Evolutionary conservation across 352 stramenopile species (phyloP).

Genomic region (Phytophthora cactorum): DNA sequence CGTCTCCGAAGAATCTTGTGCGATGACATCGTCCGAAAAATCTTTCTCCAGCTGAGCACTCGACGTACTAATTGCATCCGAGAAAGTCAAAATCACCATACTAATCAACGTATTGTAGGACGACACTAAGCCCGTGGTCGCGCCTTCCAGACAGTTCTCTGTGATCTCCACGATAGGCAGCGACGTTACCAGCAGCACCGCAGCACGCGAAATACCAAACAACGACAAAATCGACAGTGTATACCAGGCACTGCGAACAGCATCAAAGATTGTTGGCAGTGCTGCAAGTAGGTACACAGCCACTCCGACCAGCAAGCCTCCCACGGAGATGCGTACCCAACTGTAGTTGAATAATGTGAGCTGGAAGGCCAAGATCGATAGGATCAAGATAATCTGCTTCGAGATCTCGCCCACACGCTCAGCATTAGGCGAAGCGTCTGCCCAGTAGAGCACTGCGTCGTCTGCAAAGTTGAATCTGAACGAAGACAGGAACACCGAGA

Average conservation of each 20-base stretch:
- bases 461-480: slow-evolving; percentile 74
- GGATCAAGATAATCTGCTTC: slow-evolving; percentile 50
- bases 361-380: slow-evolving; percentile 59
- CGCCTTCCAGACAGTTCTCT: slow-evolving; percentile 74
- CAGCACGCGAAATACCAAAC: slow-evolving; percentile 43
- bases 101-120: slow-evolving; percentile 70
- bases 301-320: slow-evolving; percentile 50
- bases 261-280: slow-evolving; percentile 59
- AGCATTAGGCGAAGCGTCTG: slow-evolving; percentile 43
- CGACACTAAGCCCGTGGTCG: slow-evolving; percentile 64
- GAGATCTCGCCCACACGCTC: slow-evolving; percentile 53
- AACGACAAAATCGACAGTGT: slow-evolving; percentile 52
- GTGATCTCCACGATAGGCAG: slow-evolving; percentile 79
- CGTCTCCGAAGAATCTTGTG: slow-evolving; percentile 37
- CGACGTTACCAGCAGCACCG: slow-evolving; percentile 56
- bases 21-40: slow-evolving; percentile 45
- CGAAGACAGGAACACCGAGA: slow-evolving; percentile 55
- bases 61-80: slow-evolving; percentile 58
- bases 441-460: slow-evolving; percentile 57
- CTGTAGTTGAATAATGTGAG: slow-evolving; percentile 74
- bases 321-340: slow-evolving; percentile 65
- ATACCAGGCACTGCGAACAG: slow-evolving; percentile 55
- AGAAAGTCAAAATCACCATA: slow-evolving; percentile 69
- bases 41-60: slow-evolving; percentile 44
- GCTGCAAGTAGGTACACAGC: slow-evolving; percentile 38